Base-by-base conservation (phyloP, 139 green algal species). In the Micractinium sp. region DNA sequence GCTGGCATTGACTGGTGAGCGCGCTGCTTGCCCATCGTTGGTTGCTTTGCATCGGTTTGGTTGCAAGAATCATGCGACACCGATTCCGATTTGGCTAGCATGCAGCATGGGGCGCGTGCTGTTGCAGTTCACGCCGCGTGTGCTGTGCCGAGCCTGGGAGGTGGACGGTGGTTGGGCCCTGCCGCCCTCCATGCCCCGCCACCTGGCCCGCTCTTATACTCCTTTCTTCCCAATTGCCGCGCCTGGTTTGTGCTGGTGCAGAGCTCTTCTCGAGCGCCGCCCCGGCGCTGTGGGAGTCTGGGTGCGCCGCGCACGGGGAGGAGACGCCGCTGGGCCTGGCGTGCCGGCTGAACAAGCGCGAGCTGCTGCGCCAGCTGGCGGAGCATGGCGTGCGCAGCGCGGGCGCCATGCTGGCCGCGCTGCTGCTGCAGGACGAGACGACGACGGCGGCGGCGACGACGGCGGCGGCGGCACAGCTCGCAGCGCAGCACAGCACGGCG, bases 311-410 rank as follows among this genome's bases (percentile, higher is more conserved):
- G 0, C 31, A 73, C 39, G 85, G 85, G 18, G 71, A 74, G 20
- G 85, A 88, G 41, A 73, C 71, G 0, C 71, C 85, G 18, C 71
- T 88, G 67, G 53, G 71, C 31, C 69, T 88, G 71, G 85, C 85
- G 19, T 81, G 69, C 69, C 41, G 85, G n/a, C 73, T 82, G 41
- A 41, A 56, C 71, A 69, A 82, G 47, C 69, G 71, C 31, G 18
- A 19, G 29, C 41, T 88, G 85, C 85, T 88, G 85, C 22, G 35
- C 16, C 20, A n/a, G 85, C 71, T 88, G 71, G 41, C 71, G 1
- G 23, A 25, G 25, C 69, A 69, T 31, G 69, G 84, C 20, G 84
- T 81, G 84, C 84, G 69, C 39, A 71, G 25, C 5, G 84, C 84
- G 3, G 69, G 41, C 19, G 41, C 69, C 29, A 71, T 88, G 39